Percentiles rank a stretch among this genome's conserved stretches.
Evolutionary conservation across 257 asterid genomes (phyloP).

Genomic region (Avicennia marina): DNA sequence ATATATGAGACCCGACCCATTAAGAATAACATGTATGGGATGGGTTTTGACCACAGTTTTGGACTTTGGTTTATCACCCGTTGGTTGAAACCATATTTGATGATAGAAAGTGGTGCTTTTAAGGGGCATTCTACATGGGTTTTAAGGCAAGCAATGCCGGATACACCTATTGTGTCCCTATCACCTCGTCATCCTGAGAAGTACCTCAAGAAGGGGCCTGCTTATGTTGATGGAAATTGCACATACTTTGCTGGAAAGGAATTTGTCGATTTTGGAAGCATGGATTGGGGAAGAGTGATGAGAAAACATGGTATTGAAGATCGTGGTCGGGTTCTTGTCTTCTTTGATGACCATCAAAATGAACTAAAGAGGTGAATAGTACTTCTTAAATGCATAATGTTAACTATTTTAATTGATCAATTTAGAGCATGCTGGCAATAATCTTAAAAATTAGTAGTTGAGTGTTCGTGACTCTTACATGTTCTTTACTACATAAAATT

Average conservation of each 20-base stretch:
- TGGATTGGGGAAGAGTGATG: conserved; percentile 81
- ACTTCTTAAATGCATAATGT: not conserved
- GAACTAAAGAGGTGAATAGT: conserved; percentile 75
- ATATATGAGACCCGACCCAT: conserved; percentile 88
- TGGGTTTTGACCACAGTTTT: conserved; percentile 98
- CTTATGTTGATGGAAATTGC: conserved; percentile 96
- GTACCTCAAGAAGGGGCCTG: conserved; percentile 94
- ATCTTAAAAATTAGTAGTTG: not conserved
- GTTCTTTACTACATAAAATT: conserved; percentile 2
- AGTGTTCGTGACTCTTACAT: not conserved
- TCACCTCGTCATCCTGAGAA: conserved; percentile 98
- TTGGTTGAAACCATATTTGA: conserved; percentile 83
- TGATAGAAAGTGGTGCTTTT: conserved; percentile 98
- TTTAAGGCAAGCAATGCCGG: conserved; percentile 93
- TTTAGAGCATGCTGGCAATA: not conserved
- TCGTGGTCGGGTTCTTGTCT: conserved; percentile 66
- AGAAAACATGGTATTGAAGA: conserved; percentile 69
- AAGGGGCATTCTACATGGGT: conserved; percentile 99
- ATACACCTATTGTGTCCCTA: conserved; percentile 69
- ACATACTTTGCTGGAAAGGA: conserved; percentile 93
- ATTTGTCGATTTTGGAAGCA: conserved; percentile 92
- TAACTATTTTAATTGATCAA: not conserved
- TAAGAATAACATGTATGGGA: conserved; percentile 85
- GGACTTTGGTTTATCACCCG: conserved; percentile 93
- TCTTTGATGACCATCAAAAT: conserved; percentile 98